Evolutionary conservation across 352 stramenopile species (phyloP), one percentile per base, ranked within the genome.

Genomic region (Phytophthora pini): DNA sequence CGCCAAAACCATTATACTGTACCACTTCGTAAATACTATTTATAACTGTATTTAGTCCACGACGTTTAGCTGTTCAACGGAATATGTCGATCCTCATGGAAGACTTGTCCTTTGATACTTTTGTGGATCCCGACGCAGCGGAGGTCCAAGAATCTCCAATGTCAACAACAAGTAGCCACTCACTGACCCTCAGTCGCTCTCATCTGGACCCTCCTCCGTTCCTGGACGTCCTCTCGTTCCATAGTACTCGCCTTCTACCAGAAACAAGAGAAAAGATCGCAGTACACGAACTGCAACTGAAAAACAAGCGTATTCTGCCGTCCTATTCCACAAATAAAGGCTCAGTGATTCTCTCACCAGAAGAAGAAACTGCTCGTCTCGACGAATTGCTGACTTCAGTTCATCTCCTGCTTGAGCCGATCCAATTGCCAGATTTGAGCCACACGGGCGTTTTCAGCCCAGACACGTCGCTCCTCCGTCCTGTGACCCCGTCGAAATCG

Each of bases 221-320:
- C 45, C 36, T 93, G 29, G 84, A 93, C 38, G 82, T 90, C 17
- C 45, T 93, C 9, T 79, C 77, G 1, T 69, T 93, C 13, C 82
- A 90, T n/a, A 85, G 79, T 1, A 82, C 73, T 27, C 82, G 77
- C 2, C 61, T 90, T 27, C 60, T 90, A 22, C 64, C 73, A 15
- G 36, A 74, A 22, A 66, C 75, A 0, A 59, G 51, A 0, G 57
- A 80, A 29, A 66, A 88, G 40, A 70, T 88, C 24, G 52, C 64
- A 3, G 48, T 49, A 8, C 50, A 24, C 9, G 57, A 72, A 15
- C 58, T 69, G 1, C 61, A 72, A 27, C 39, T 38, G 5, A 49
- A 69, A 29, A 55, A 56, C 9, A 56, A 62, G 10, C 44, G 50
- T 10, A 15, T 22, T 1, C 34, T 51, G 17, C 27, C 29, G 7